phyloP scores from a whole-genome alignment of 305 asterid species.

The Coffea humblotiana region DNA sequence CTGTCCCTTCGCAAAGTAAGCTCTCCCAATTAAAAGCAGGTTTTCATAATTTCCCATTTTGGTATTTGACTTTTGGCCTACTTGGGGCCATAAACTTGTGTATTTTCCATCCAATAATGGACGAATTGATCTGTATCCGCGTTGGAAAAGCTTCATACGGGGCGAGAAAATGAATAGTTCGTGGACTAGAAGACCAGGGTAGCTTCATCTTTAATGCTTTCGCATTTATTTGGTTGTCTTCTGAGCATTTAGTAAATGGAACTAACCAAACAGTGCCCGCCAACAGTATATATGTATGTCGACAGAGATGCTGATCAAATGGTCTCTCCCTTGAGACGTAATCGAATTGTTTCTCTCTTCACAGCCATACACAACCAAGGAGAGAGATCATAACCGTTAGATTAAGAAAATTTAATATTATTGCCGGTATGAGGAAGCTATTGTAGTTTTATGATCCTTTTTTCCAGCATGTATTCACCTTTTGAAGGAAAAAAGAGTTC shows the following conservation, averaged over 20 bases:
- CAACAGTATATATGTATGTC: neutral
- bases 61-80: neutral
- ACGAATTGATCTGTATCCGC: neutral
- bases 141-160: neutral
- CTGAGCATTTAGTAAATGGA: neutral
- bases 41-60: neutral
- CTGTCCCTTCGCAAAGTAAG: neutral
- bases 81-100: neutral
- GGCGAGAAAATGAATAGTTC: neutral
- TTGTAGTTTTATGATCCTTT: no score
- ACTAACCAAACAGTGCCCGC: neutral
- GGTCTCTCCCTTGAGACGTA: neutral
- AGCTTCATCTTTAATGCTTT: neutral
- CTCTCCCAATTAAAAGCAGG: neutral
- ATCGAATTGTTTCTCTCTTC: neutral
- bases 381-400: no score
- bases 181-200: neutral
- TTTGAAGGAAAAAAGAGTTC: no score
- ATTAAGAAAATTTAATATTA: no score
- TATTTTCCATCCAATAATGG: neutral
- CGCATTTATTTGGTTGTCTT: neutral
- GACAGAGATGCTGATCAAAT: neutral
- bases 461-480: no score
- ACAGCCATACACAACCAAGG: no score
- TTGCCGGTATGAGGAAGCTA: no score